Evolutionary conservation across 192 early-diverging fungal species (phyloP).

Genomic region (Endogone sp.): DNA sequence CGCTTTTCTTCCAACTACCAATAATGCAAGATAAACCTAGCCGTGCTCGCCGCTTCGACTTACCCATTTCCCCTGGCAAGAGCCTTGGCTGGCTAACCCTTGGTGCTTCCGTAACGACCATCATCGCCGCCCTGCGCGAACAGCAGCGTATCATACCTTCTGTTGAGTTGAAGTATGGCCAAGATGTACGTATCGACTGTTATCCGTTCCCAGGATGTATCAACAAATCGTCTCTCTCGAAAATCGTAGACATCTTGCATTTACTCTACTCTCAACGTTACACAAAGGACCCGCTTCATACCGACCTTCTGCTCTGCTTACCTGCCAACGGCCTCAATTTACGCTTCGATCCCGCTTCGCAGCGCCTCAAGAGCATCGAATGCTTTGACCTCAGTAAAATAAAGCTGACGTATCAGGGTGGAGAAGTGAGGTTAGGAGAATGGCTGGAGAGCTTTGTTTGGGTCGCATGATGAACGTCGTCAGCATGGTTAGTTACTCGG

Average conservation of each 20-base stretch:
- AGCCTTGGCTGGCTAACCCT: slow-evolving; percentile 48
- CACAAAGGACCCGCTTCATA: slow-evolving; percentile 37
- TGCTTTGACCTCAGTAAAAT: slow-evolving; percentile 55
- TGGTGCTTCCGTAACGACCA: slow-evolving; percentile 61
- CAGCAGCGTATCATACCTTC: slow-evolving; percentile 43
- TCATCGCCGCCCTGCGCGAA: slow-evolving; percentile 49
- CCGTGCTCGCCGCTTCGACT: slow-evolving; percentile 27
- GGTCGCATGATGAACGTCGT: no score
- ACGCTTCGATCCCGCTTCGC: slow-evolving; percentile 51
- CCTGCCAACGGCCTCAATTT: slow-evolving; percentile 50
- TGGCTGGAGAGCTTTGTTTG: no score
- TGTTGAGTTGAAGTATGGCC: slow-evolving; percentile 61
- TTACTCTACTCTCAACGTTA: background rate
- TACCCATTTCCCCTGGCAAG: slow-evolving; percentile 47
- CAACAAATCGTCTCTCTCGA: background rate
- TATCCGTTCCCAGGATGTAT: background rate
- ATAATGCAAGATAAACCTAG: background rate
- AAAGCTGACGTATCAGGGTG: slow-evolving; percentile 48
- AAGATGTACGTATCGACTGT: slow-evolving; percentile 42
- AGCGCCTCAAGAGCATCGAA: slow-evolving; percentile 60
- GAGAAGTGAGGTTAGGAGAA: slow-evolving; percentile 48
- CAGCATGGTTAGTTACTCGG: no score
- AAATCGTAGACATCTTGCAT: background rate
- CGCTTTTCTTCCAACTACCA: no score
- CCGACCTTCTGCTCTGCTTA: slow-evolving; percentile 35